phyloP scores from a whole-genome alignment of 2,329 filamentous ascomycete species.

The Fusarium aywerte region DNA sequence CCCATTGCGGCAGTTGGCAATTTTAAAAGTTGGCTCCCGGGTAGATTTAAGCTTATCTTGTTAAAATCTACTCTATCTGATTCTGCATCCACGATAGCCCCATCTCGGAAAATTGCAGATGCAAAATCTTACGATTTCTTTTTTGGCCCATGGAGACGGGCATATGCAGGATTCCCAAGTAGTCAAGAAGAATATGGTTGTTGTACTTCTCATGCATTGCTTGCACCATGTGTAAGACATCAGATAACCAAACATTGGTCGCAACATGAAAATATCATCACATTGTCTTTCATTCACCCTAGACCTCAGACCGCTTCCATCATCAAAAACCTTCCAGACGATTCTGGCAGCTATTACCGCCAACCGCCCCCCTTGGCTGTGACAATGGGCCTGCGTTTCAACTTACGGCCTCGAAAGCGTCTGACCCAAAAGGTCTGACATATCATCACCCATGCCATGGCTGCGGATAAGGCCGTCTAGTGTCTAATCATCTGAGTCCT shows the following conservation, averaged over 20 bases:
- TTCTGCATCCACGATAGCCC: neutral
- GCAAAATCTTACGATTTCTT: neutral
- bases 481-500: neutral
- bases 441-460: neutral
- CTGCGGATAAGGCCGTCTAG: neutral
- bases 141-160: no score
- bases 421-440: neutral
- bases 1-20: neutral
- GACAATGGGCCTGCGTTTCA: neutral
- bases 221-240: no score
- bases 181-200: no score
- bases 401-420: neutral
- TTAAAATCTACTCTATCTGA: neutral
- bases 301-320: neutral
- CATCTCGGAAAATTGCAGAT: neutral
- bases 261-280: no score
- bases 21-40: neutral
- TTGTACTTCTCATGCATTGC: no score
- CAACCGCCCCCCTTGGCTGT: neutral
- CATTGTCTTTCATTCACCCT: neutral
- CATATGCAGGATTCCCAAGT: no score
- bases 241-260: no score
- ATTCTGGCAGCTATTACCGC: neutral
- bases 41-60: neutral
- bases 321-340: neutral